phyloP scores from a whole-genome alignment of 2,329 filamentous ascomycete genomes.

The Pseudogymnoascus sp. region DNA sequence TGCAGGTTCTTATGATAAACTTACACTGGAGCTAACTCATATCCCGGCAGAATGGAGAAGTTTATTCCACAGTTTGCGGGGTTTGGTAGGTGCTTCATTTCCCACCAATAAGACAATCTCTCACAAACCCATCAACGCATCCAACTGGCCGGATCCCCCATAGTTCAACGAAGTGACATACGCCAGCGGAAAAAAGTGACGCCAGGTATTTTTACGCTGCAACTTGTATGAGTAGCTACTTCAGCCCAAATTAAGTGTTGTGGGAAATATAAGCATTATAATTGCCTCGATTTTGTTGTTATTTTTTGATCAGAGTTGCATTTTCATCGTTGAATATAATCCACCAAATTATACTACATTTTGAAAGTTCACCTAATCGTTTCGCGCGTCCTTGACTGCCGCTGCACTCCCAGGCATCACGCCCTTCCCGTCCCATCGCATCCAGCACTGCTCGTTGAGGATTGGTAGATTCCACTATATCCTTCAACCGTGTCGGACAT shows the following conservation, averaged over 20 bases:
- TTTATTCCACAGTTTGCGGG: not conserved
- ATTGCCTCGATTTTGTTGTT: not conserved
- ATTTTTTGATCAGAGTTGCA: not conserved
- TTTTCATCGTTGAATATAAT: not conserved
- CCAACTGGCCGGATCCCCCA: not conserved
- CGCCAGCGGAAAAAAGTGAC: not conserved
- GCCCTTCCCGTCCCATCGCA: not conserved
- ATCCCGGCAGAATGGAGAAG: not conserved
- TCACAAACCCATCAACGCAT: not conserved
- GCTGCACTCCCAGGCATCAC: not conserved
- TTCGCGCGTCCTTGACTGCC: not conserved
- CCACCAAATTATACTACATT: not conserved
- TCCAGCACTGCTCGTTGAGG: not conserved
- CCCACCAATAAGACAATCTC: not conserved
- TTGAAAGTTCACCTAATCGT: not conserved
- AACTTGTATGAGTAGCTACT: not conserved
- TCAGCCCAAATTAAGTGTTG: not conserved
- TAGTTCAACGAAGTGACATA: not conserved
- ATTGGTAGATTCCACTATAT: constrained; percentile 23
- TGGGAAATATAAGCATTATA: not conserved
- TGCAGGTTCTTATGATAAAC: not conserved
- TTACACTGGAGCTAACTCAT: not conserved
- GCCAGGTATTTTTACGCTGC: not conserved
- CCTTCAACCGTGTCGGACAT: constrained; percentile 32
- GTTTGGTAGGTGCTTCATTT: not conserved